Evolutionary conservation across 306 rosid species (phyloP), one percentile per base, ranked within the genome.

Genomic region (Potentilla sterilis): DNA sequence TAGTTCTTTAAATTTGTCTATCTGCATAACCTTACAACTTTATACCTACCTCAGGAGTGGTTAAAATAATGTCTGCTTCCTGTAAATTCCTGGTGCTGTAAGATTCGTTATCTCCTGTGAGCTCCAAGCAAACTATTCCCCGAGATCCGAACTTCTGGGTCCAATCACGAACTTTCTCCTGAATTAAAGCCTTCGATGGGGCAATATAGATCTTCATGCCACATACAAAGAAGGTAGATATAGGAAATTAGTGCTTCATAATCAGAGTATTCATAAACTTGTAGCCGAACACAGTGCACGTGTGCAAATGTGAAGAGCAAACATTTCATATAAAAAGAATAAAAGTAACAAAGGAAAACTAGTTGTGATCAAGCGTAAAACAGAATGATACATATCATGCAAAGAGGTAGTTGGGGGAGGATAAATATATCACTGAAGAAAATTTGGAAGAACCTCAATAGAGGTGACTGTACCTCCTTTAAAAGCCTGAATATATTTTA

Each of bases 101-200:
- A 71, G 85, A 81, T 81, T 89, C 98, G 70, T 84, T 94, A 77
- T 94, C 98, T 78, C 97, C 96, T 41, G 98, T 94, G 70, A 94
- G 82, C 89, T 94, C 98, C 82, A 94, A 80, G 85, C 98, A 90
- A 79, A 61, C 79, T 82, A 92, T 79, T 48, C 97, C 97, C 90
- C 81, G 88, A 42, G 89, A 77, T 35, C 88, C 93, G 52, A 88
- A 90, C 83, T 90, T 94, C 81, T 88, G 91, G 82, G 81, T 90
- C 98, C 98, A 94, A 69, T 87, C 95, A 66, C 97, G 96, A 78
- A 94, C 85, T 77, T 94, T 94, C 88, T 94, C 98, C 77, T 94
- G 98, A 67, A 94, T 95, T 83, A 94, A 87, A 72, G 98, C 98
- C 90, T 94, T 94, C 32, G 98, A 90, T 72, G 98, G 98, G 74